Base-by-base conservation (phyloP, 2,329 filamentous ascomycete species). In the Dothistroma septosporum region DNA sequence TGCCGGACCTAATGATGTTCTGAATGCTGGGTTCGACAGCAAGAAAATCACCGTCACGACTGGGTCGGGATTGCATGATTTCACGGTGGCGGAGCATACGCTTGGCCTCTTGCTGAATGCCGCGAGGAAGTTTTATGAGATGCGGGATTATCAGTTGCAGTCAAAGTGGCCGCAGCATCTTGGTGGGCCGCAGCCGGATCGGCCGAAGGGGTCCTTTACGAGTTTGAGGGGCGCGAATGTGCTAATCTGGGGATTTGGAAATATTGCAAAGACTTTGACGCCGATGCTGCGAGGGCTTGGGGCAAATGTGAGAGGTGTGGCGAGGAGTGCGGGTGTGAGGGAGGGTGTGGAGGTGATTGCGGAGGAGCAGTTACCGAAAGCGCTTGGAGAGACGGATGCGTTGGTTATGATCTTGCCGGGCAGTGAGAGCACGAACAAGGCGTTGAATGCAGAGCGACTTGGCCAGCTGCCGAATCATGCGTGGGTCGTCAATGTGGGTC, bases 401-500 rank as follows among this genome's bases (percentile, higher is more conserved):
- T 77, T 88, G n/a, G 84, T 88, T 66, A 87, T 88, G 85, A 87
- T 87, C 64, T 76, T 87, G 8, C 85, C 85, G 0, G 85, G 85
- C 0, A 80, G 80, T 37, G 82, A 81, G 9, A 76, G 78, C n/a
- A 87, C 85, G 28, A 75, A 75, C 37, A 75, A 87, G 66, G 83
- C 77, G 1, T 77, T 87, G 61, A 83, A 82, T 66, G 78, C 76
- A 31, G 82, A 84, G 72, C 73, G 83, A 8, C 70, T 87, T 49
- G 76, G 73, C 64, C 69, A 80, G 50, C 74, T 87, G 62, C 84
- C 85, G 41, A 80, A 79, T 64, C 85, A 87, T 71, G 83, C 85
- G 0, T 74, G 91, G n/a, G 76, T 92, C 10, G 77, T 91, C 52
- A 91, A 92, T 70, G 88, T 88, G 0, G 86, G 86, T 7, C 77